Conservation (phyloP, 352 stramenopile species). For the Phytophthora megakarya region DNA sequence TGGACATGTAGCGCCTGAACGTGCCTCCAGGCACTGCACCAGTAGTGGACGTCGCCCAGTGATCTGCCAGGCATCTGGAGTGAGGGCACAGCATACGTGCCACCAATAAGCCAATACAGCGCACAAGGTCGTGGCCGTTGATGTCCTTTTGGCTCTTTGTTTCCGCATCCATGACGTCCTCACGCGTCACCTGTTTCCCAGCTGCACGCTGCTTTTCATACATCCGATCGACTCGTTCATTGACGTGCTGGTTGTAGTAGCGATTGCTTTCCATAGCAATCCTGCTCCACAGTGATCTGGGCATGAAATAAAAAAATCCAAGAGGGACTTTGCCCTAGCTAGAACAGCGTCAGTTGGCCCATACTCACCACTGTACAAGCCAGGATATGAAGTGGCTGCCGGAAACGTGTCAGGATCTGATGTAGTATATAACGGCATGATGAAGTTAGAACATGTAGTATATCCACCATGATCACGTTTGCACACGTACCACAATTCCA, state of each 20-base stretch:
- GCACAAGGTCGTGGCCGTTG: constrained; percentile 13
- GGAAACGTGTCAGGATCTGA: constrained; percentile 3
- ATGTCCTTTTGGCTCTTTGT: constrained; percentile 14
- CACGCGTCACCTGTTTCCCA: not conserved
- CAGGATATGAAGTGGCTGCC: not conserved
- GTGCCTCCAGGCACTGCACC: constrained; percentile 15
- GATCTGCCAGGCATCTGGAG: constrained; percentile 3
- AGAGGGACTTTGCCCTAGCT: not conserved
- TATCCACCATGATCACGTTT: constrained; percentile 1
- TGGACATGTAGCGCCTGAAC: constrained; percentile 22
- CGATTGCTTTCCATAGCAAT: constrained; percentile 16
- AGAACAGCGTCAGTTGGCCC: not conserved
- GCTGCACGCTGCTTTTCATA: not conserved
- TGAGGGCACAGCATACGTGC: constrained; percentile 18
- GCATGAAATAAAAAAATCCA: constrained; percentile 25
- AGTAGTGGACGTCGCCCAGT: constrained; percentile 5
- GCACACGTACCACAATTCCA: constrained; percentile 15
- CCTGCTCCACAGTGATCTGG: constrained; percentile 10
- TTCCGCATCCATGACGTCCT: constrained; percentile 4
- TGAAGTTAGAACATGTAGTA: constrained; percentile 12
- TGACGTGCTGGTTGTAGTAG: constrained; percentile 21
- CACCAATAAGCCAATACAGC: constrained; percentile 17
- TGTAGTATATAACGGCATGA: constrained; percentile 1
- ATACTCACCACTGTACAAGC: not conserved
- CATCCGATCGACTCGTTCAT: constrained; percentile 1